Evolutionary conservation across 2,329 filamentous ascomycete species (phyloP).

Genomic region (Leptographium procerum): DNA sequence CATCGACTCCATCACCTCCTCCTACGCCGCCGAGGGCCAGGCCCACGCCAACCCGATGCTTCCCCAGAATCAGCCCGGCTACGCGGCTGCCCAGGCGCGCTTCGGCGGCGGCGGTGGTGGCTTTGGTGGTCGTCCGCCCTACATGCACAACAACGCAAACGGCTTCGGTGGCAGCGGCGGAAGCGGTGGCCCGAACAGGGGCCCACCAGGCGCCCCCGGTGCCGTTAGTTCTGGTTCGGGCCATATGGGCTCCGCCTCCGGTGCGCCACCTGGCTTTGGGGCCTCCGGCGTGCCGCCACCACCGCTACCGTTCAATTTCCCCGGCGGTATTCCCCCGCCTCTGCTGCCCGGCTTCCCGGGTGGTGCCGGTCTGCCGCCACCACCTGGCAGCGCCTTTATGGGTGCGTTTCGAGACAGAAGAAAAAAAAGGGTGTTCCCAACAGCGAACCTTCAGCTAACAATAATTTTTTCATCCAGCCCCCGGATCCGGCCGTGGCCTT

Average conservation of each 20-base stretch:
- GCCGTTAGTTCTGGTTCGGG: conserved; percentile 21
- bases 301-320: conserved; percentile 27
- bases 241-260: conserved; percentile 7
- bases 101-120: conserved; percentile 28
- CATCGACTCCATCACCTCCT: conserved; percentile 94
- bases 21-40: conserved; percentile 86
- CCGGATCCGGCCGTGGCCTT: conserved; percentile 7
- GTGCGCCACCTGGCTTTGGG: conserved; percentile 1
- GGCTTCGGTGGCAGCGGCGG: neutral
- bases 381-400: conserved; percentile 7
- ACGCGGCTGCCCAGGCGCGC: conserved; percentile 15
- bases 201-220: neutral
- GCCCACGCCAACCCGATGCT: conserved; percentile 77
- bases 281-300: conserved; percentile 15
- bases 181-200: neutral
- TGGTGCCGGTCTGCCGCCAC: conserved; percentile 13
- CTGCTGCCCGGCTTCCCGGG: conserved; percentile 10
- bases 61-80: conserved; percentile 52
- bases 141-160: neutral
- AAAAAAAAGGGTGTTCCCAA: no score
- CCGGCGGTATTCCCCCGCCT: conserved; percentile 21
- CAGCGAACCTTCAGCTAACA: no score
- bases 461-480: no score
- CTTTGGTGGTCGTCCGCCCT: conserved; percentile 5
- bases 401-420: neutral